These are phyloP conservation scores for Clitopilus hobsonii DNA, from an alignment of 768 basidiomycete genomes.

Conservation along the genomic window DNA sequence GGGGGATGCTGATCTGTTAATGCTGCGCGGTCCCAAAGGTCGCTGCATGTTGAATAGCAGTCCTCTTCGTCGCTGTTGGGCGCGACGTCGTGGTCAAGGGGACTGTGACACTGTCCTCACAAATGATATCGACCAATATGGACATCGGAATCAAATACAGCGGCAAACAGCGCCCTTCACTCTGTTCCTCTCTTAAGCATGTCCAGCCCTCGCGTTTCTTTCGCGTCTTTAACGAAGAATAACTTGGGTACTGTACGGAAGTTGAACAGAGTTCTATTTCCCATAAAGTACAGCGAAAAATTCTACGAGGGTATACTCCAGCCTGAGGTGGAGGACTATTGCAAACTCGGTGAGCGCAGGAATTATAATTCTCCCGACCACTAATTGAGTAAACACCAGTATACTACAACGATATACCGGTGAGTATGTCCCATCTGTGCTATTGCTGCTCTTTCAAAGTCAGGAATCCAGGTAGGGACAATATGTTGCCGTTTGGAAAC, in stretches of 20 bases:
- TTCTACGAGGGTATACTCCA: conserved; percentile 80
- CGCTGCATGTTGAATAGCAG: conserved; percentile 21
- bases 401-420: conserved; percentile 89
- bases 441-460: conserved; percentile 3
- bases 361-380: too few relatives aligned
- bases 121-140: conserved; percentile 12
- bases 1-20: conserved; percentile 34
- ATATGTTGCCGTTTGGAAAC: conserved; percentile 82
- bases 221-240: conserved; percentile 72
- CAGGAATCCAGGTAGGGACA: conserved; percentile 56
- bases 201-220: conserved; percentile 47
- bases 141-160: conserved; percentile 1
- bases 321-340: conserved; percentile 80
- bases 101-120: conserved; percentile 15
- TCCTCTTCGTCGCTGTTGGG: conserved; percentile 19
- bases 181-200: conserved; percentile 14
- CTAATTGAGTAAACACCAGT: conserved; percentile 38
- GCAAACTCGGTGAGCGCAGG: conserved; percentile 75
- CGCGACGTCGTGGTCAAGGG: conserved; percentile 21
- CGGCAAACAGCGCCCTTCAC: neutral
- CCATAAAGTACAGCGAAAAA: conserved; percentile 83
- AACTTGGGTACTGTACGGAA: conserved; percentile 79
- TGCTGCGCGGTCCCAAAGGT: conserved; percentile 48
- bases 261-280: conserved; percentile 75
- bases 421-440: conserved; percentile 6